phyloP scores from a whole-genome alignment of 371 early-diverging fungal genomes.

The Gilbertella persicaria region DNA sequence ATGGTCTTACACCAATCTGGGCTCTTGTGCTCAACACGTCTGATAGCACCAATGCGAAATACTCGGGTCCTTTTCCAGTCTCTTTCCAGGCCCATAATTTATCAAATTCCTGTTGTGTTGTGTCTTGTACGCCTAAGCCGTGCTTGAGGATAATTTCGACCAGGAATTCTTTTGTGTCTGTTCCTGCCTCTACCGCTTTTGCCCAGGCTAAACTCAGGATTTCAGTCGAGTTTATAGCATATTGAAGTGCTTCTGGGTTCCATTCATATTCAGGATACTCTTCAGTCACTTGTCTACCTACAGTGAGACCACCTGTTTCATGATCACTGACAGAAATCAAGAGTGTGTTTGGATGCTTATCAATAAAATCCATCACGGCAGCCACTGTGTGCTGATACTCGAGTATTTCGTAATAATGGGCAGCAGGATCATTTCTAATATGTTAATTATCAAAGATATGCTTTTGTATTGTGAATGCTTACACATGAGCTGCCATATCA shows the following conservation, averaged over 20 bases:
- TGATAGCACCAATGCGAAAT: constrained; percentile 56
- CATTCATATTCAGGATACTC: constrained; percentile 84
- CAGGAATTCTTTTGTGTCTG: constrained; percentile 23
- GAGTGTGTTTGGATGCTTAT: constrained; percentile 73
- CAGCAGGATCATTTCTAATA: constrained; percentile 87
- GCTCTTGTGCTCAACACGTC: constrained; percentile 73
- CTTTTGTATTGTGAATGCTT: constrained; percentile 31
- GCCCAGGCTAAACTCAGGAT: constrained; percentile 38
- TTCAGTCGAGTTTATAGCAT: constrained; percentile 69
- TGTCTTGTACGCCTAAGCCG: constrained; percentile 69
- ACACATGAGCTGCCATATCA: constrained; percentile 79
- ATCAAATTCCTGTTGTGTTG: constrained; percentile 58
- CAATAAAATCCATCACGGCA: constrained; percentile 73
- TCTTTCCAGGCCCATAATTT: constrained; percentile 43
- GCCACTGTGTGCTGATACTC: constrained; percentile 81
- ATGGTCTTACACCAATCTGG: constrained; percentile 60
- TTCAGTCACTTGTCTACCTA: constrained; percentile 70
- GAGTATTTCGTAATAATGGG: constrained; percentile 87
- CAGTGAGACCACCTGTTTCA: constrained; percentile 92
- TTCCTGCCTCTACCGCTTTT: constrained; percentile 27
- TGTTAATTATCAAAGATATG: constrained; percentile 70
- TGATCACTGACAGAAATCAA: constrained; percentile 90
- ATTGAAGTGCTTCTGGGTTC: constrained; percentile 72
- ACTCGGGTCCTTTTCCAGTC: constrained; percentile 10
- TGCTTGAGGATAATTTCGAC: constrained; percentile 52